phyloP scores from a whole-genome alignment of 768 basidiomycete genomes.

The Mycena latifolia region DNA sequence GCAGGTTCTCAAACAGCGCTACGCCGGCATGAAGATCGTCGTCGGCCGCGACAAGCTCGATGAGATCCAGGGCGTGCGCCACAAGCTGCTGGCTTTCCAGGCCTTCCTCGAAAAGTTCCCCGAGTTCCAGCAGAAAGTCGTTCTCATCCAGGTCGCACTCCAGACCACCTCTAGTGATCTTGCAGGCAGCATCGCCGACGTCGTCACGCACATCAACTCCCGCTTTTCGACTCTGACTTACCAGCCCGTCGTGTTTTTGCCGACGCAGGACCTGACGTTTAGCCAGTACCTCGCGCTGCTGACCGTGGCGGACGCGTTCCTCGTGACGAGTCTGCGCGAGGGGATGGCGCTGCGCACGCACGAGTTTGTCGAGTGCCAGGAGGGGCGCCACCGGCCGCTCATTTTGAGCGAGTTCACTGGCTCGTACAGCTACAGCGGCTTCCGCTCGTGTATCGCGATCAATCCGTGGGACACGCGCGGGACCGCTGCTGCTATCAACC shows the following conservation, averaged over 20 bases:
- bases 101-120: constrained; percentile 82
- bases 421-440: constrained; percentile 87
- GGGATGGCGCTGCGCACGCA: constrained; percentile 90
- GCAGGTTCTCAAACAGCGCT: constrained; percentile 80
- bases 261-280: constrained; percentile 88
- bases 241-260: constrained; percentile 88
- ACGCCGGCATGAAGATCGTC: constrained; percentile 87
- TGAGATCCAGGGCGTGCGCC: constrained; percentile 86
- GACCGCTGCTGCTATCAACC: constrained; percentile 85
- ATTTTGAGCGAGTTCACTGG: constrained; percentile 93
- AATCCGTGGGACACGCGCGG: constrained; percentile 89
- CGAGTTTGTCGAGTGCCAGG: constrained; percentile 90
- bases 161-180: constrained; percentile 86
- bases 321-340: constrained; percentile 87
- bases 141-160: constrained; percentile 90
- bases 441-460: constrained; percentile 87
- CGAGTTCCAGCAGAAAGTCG: constrained; percentile 85
- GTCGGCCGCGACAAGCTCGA: constrained; percentile 93
- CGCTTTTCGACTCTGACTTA: constrained; percentile 88
- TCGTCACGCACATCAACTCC: constrained; percentile 85
- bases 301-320: constrained; percentile 87
- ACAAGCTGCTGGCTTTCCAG: constrained; percentile 89
- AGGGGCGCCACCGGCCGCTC: constrained; percentile 73
- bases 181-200: constrained; percentile 79
- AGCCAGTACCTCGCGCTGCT: constrained; percentile 87